Conservation (phyloP, 768 basidiomycete species). For the Dacryopinax spathularia region DNA sequence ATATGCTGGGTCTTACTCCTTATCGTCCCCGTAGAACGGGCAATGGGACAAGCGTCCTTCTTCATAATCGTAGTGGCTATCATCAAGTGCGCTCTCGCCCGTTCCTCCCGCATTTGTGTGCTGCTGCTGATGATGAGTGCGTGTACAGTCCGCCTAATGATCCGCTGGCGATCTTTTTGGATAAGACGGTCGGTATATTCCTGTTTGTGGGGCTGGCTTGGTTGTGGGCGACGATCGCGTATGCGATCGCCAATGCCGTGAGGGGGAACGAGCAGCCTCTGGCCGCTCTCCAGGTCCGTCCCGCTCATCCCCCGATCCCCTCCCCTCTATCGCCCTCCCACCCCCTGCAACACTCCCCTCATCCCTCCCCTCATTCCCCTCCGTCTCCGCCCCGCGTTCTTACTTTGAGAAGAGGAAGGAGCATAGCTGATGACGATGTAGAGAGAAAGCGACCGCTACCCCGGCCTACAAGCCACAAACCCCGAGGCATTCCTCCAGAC, state of each 20-base stretch:
- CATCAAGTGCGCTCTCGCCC: not conserved
- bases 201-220: not conserved
- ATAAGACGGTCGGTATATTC: not conserved
- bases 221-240: not conserved
- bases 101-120: not conserved
- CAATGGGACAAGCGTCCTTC: not conserved
- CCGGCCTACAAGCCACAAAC: not conserved
- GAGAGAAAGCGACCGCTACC: not conserved
- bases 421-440: not conserved
- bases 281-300: not conserved
- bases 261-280: not conserved
- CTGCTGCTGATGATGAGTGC: not conserved
- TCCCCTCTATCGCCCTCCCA: too few relatives aligned
- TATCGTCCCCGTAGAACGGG: not conserved
- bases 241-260: not conserved
- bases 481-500: not conserved
- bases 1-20: not conserved
- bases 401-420: too few relatives aligned
- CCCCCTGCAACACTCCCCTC: too few relatives aligned
- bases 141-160: not conserved
- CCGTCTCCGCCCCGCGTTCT: too few relatives aligned
- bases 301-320: too few relatives aligned
- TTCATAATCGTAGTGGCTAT: not conserved
- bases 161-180: not conserved
- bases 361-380: too few relatives aligned